Percentiles rank a stretch among this genome's conserved stretches.
phyloP scores from a whole-genome alignment of 2,329 filamentous ascomycete species.

The Zalaria obscura region DNA sequence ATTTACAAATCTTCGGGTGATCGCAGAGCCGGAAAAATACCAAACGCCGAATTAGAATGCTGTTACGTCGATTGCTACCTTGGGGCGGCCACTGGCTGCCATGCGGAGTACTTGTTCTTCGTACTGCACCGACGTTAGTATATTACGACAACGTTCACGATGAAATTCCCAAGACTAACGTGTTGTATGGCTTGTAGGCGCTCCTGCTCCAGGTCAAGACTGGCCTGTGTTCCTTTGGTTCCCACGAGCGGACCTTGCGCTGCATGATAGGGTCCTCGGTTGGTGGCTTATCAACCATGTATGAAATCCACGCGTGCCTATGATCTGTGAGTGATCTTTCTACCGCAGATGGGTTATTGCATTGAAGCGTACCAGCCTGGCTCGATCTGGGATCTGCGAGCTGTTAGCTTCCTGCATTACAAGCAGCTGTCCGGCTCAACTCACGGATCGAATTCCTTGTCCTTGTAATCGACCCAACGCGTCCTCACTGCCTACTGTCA shows the following conservation, averaged over 20 bases:
- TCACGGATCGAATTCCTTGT: slow-evolving; percentile 68
- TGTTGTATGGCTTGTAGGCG: slow-evolving; percentile 88
- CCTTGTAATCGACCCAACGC: slow-evolving; percentile 94
- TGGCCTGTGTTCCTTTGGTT: slow-evolving; percentile 56
- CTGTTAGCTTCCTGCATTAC: slow-evolving; percentile 21
- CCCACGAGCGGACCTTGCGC: slow-evolving; percentile 57
- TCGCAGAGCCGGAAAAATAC: no score
- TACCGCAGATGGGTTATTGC: background rate
- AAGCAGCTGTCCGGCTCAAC: slow-evolving; percentile 13
- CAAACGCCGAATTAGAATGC: background rate
- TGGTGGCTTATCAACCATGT: slow-evolving; percentile 78
- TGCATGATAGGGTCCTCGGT: slow-evolving; percentile 59
- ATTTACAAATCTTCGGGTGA: no score
- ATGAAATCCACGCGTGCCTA: slow-evolving; percentile 93
- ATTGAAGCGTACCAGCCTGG: slow-evolving; percentile 55
- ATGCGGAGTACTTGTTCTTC: slow-evolving; percentile 35
- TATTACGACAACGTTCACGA: background rate
- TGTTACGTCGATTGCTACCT: slow-evolving; percentile 12
- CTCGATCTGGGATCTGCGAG: slow-evolving; percentile 62
- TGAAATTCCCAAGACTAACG: slow-evolving; percentile 45
- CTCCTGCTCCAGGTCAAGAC: slow-evolving; percentile 63
- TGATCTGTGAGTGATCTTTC: slow-evolving; percentile 4
- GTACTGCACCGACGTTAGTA: slow-evolving; percentile 17
- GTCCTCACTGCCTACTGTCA: slow-evolving; percentile 54
- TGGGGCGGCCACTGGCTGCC: slow-evolving; percentile 32